Percentiles rank a stretch among this genome's conserved stretches.
Conservation (phyloP, 2,329 filamentous ascomycete genomes). For the Geosmithia putterillii region DNA sequence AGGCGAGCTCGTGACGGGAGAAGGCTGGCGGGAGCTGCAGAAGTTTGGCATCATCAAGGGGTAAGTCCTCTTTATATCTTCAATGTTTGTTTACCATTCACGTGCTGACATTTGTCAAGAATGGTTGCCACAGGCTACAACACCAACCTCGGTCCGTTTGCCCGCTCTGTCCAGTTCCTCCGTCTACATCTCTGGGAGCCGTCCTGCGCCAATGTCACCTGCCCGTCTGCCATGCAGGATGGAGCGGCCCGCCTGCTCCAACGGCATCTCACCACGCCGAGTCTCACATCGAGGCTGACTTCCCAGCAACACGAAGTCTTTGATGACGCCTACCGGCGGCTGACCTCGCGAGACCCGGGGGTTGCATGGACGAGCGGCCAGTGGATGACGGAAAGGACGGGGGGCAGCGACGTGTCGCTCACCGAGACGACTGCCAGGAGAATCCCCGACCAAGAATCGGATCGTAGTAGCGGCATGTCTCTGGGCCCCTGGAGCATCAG, state of each 20-base stretch:
- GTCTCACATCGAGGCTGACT: slow-evolving; percentile 13
- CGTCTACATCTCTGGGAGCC: slow-evolving; percentile 44
- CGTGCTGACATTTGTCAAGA: slow-evolving; percentile 11
- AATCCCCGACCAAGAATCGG: slow-evolving; percentile 7
- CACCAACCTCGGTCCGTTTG: slow-evolving; percentile 32
- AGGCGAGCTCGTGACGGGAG: slow-evolving; percentile 47
- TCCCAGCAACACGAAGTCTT: slow-evolving; percentile 27
- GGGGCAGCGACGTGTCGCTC: slow-evolving; percentile 56
- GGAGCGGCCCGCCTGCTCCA: slow-evolving; percentile 42
- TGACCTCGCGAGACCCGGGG: slow-evolving; percentile 36
- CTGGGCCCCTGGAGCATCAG: slow-evolving; percentile 47
- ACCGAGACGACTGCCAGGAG: slow-evolving; percentile 49
- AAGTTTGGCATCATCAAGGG: slow-evolving; percentile 45
- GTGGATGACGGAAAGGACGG: slow-evolving; percentile 65
- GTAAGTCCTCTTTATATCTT: slow-evolving; percentile 11
- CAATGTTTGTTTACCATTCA: neutral
- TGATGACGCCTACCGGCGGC: slow-evolving; percentile 35
- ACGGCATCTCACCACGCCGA: slow-evolving; percentile 23
- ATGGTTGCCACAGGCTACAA: slow-evolving; percentile 50
- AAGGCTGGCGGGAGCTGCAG: slow-evolving; percentile 55
- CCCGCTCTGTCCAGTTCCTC: slow-evolving; percentile 47
- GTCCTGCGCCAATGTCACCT: slow-evolving; percentile 48
- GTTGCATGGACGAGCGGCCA: slow-evolving; percentile 59
- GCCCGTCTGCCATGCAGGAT: slow-evolving; percentile 56
- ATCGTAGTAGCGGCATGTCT: no score